phyloP scores from a whole-genome alignment of 148 eudicot species.

The Linanthus parryae region DNA sequence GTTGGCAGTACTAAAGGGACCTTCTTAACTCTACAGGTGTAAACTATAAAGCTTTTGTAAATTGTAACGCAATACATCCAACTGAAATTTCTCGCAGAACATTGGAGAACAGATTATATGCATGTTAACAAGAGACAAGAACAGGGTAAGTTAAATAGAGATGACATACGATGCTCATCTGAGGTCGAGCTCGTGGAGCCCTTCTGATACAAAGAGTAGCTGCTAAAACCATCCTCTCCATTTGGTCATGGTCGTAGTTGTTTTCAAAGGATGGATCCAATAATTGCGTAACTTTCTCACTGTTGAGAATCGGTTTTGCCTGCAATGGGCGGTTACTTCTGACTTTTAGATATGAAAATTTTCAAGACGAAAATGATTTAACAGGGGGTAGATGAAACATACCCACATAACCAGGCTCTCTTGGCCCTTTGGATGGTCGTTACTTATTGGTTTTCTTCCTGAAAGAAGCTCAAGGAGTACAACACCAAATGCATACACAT shows the following conservation, averaged over 20 bases:
- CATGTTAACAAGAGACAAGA: too few relatives aligned
- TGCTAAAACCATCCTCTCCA: conserved; percentile 85
- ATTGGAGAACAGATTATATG: too few relatives aligned
- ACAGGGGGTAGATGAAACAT: conserved; percentile 17
- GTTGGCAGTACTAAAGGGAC: too few relatives aligned
- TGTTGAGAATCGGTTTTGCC: conserved; percentile 74
- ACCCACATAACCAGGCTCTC: conserved; percentile 98
- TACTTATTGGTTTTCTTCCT: conserved; percentile 82
- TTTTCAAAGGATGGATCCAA: conserved; percentile 55
- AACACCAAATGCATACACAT: conserved; percentile 94
- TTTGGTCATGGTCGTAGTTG: conserved; percentile 46
- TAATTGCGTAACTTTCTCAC: conserved; percentile 50
- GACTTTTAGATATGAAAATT: neutral
- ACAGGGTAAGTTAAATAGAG: too few relatives aligned
- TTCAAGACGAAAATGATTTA: neutral
- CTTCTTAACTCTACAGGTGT: too few relatives aligned
- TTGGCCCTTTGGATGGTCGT: conserved; percentile 65
- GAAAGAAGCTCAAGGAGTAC: conserved; percentile 99
- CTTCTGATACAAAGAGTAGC: conserved; percentile 81
- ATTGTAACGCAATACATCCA: too few relatives aligned
- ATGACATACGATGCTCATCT: conserved; percentile 56
- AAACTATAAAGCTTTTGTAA: too few relatives aligned
- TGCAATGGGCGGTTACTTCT: conserved; percentile 12
- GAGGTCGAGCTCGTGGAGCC: conserved; percentile 77
- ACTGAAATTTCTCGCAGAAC: too few relatives aligned